These are phyloP conservation scores for Aphanomyces astaci DNA, from an alignment of 352 stramenopile species.

Conservation along the genomic window DNA sequence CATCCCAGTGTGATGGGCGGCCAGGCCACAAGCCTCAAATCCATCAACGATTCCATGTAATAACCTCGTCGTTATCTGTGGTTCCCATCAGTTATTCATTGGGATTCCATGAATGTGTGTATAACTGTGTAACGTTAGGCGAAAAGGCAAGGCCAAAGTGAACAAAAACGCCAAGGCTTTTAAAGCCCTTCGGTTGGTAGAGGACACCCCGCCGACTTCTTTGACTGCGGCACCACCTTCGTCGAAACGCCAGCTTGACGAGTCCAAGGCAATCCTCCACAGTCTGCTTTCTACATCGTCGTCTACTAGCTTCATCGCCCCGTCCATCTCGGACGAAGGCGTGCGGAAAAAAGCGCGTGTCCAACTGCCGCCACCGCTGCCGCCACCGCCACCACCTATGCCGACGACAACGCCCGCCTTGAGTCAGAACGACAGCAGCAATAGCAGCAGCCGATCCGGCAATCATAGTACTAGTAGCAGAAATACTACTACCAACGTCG, in stretches of 20 bases:
- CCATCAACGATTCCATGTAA: constrained; percentile 82
- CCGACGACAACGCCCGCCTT: background rate
- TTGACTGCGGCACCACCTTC: background rate
- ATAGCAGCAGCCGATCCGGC: too few species aligned
- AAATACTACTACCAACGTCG: too few species aligned
- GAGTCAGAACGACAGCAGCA: background rate
- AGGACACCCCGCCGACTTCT: background rate
- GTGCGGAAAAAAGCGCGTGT: background rate
- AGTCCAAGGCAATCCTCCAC: background rate
- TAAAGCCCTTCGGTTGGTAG: background rate
- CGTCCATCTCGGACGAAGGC: background rate
- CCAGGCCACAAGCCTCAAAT: constrained; percentile 53
- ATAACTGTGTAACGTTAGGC: too few species aligned
- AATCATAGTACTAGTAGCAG: too few species aligned
- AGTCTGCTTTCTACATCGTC: background rate
- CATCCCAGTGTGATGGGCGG: constrained; percentile 31
- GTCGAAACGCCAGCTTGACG: background rate
- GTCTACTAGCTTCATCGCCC: background rate
- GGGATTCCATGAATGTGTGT: too few species aligned
- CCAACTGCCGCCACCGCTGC: background rate
- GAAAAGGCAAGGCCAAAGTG: background rate
- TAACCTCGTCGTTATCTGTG: too few species aligned
- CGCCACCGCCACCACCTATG: background rate
- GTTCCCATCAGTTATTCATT: too few species aligned
- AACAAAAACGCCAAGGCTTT: constrained; percentile 18